These are phyloP conservation scores for Macrolepiota fuliginosa DNA, from an alignment of 768 basidiomycete species.

Conservation along the genomic window DNA sequence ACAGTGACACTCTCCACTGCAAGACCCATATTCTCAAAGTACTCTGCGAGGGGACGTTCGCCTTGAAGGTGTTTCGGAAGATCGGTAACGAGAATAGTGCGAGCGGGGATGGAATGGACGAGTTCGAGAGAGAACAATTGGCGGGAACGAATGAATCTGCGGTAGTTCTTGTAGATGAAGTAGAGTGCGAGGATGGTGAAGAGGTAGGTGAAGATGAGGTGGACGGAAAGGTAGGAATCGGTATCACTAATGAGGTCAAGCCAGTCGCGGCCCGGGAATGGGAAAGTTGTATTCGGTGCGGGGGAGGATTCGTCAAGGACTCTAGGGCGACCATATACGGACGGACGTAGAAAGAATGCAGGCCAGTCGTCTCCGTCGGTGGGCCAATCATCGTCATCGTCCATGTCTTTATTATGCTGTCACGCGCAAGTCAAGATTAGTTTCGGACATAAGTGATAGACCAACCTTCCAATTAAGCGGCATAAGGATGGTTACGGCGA, in stretches of 20 bases:
- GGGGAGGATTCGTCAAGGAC: background rate
- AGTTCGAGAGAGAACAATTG: conserved; percentile 94
- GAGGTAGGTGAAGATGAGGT: conserved; percentile 91
- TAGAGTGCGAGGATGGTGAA: conserved; percentile 87
- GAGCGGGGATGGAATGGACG: conserved; percentile 90
- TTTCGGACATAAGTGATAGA: conserved; percentile 4
- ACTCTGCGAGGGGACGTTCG: conserved; percentile 85
- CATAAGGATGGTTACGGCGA: conserved; percentile 85
- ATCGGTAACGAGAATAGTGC: conserved; percentile 86
- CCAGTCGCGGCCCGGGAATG: conserved; percentile 48
- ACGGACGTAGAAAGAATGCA: conserved; percentile 19
- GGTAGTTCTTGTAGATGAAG: conserved; percentile 87
- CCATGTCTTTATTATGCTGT: conserved; percentile 72
- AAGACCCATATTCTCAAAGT: conserved; percentile 87
- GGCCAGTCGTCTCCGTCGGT: conserved; percentile 48
- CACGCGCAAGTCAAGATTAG: conserved; percentile 12
- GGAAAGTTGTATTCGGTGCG: conserved; percentile 8
- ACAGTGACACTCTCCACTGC: conserved; percentile 92
- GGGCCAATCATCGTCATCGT: conserved; percentile 49
- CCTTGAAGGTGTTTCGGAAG: conserved; percentile 84
- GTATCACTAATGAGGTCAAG: conserved; percentile 89
- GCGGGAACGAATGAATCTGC: conserved; percentile 82
- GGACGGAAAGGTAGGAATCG: conserved; percentile 83
- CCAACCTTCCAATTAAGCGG: conserved; percentile 91
- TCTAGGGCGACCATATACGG: conserved; percentile 16